phyloP scores from a whole-genome alignment of 2,329 filamentous ascomycete species.

The Exophiala bonariae region DNA sequence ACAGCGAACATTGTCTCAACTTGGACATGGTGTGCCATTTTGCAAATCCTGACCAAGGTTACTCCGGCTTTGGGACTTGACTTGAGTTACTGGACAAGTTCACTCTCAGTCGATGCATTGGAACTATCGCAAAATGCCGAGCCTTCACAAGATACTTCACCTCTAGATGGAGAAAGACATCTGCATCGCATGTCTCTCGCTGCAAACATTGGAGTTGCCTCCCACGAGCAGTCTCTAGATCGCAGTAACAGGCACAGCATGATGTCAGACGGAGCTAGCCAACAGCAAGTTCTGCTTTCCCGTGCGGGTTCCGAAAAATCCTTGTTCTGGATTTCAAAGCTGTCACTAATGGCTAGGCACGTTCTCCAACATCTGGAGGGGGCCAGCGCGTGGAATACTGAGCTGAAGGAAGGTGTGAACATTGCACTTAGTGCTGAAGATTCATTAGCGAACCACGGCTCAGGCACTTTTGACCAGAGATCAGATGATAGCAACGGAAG shows the following conservation, averaged over 20 bases:
- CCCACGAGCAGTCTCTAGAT: slow-evolving; percentile 18
- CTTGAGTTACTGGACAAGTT: slow-evolving; percentile 7
- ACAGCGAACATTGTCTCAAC: slow-evolving; percentile 49
- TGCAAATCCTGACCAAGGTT: slow-evolving; percentile 39
- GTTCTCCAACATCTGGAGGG: slow-evolving; percentile 74
- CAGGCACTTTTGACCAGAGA: not conserved
- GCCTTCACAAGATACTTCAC: not conserved
- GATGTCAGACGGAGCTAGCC: slow-evolving; percentile 9
- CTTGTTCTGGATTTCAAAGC: slow-evolving; percentile 77
- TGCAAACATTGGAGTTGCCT: slow-evolving; percentile 5
- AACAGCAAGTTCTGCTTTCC: slow-evolving; percentile 4
- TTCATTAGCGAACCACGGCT: too few relatives aligned
- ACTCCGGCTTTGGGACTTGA: slow-evolving; percentile 14
- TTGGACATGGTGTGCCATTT: slow-evolving; percentile 46
- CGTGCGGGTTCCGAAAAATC: slow-evolving; percentile 71
- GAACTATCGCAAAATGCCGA: slow-evolving; percentile 14
- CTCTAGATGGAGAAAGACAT: not conserved
- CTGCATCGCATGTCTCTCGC: slow-evolving; percentile 12
- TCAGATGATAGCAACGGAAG: not conserved
- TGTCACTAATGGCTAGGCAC: slow-evolving; percentile 77
- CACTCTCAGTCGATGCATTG: slow-evolving; percentile 15
- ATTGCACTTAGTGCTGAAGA: not conserved
- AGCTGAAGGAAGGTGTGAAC: slow-evolving; percentile 1
- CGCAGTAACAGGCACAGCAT: slow-evolving; percentile 11
- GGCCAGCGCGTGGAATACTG: slow-evolving; percentile 16